Conservation (phyloP, 2,329 filamentous ascomycete genomes). For the Cladophialophora immunda region DNA sequence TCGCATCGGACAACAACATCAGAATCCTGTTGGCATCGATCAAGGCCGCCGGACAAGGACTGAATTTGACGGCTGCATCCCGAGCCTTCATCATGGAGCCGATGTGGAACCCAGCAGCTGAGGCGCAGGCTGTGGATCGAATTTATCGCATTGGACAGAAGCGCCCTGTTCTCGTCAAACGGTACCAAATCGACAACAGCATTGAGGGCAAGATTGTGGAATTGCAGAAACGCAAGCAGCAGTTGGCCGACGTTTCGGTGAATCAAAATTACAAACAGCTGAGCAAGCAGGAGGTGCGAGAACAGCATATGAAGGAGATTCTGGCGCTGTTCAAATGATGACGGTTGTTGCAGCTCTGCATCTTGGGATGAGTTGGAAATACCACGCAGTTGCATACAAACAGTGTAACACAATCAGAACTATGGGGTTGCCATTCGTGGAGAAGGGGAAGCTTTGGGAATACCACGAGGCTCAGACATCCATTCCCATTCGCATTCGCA, state of each 20-base stretch:
- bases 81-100: slow-evolving; percentile 98
- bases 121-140: slow-evolving; percentile 92
- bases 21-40: slow-evolving; percentile 91
- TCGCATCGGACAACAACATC: slow-evolving; percentile 75
- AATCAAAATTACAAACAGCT: slow-evolving; percentile 59
- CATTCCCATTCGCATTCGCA: not conserved
- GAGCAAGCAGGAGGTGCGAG: slow-evolving; percentile 40
- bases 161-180: slow-evolving; percentile 82
- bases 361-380: slow-evolving; percentile 4
- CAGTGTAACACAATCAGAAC: not conserved
- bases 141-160: slow-evolving; percentile 92
- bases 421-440: not conserved
- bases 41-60: slow-evolving; percentile 86
- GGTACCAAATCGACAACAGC: slow-evolving; percentile 88
- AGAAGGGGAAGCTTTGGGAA: not conserved
- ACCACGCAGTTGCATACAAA: not conserved
- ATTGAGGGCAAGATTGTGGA: slow-evolving; percentile 95
- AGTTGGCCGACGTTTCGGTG: slow-evolving; percentile 87
- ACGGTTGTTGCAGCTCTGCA: not conserved
- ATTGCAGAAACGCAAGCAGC: slow-evolving; percentile 91
- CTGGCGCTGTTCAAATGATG: slow-evolving; percentile 40
- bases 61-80: slow-evolving; percentile 87
- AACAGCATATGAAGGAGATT: slow-evolving; percentile 41
- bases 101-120: slow-evolving; percentile 94
- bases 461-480: not conserved